phyloP scores from a whole-genome alignment of 148 eudicot genomes.

The Camellia japonica region DNA sequence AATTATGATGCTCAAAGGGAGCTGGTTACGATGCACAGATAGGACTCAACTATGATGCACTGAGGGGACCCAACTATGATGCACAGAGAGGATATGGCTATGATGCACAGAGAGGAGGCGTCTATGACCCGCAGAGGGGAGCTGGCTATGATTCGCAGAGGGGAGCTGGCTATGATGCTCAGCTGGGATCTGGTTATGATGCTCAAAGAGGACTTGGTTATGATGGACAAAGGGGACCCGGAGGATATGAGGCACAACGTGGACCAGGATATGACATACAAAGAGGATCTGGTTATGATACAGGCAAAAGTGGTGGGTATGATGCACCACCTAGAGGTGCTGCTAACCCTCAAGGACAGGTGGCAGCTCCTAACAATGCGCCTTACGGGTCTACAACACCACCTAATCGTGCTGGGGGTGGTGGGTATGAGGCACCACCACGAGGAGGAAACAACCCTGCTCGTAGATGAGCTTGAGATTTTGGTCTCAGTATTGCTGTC shows the following conservation, averaged over 20 bases:
- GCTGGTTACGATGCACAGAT: conserved; percentile 27
- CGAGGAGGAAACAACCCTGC: conserved; percentile 43
- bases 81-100: conserved; percentile 25
- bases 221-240: conserved; percentile 15
- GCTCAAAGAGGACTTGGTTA: conserved; percentile 26
- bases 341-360: conserved; percentile 49
- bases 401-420: conserved; percentile 32
- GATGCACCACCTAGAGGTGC: conserved; percentile 40
- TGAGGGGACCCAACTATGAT: conserved; percentile 36
- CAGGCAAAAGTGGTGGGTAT: conserved; percentile 32
- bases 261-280: conserved; percentile 19
- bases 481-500: not conserved
- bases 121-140: conserved; percentile 22
- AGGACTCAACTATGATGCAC: conserved; percentile 38
- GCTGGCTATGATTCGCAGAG: conserved; percentile 24
- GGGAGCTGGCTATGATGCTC: conserved; percentile 40
- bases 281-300: conserved; percentile 39
- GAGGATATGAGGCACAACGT: conserved; percentile 35
- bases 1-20: conserved; percentile 29
- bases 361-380: conserved; percentile 28
- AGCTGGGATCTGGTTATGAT: conserved; percentile 38
- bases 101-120: conserved; percentile 31
- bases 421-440: conserved; percentile 36
- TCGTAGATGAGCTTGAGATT: conserved; percentile 38
- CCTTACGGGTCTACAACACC: conserved; percentile 44